Base-by-base conservation (phyloP, 2,329 filamentous ascomycete genomes). In the Mariannaea elegans region DNA sequence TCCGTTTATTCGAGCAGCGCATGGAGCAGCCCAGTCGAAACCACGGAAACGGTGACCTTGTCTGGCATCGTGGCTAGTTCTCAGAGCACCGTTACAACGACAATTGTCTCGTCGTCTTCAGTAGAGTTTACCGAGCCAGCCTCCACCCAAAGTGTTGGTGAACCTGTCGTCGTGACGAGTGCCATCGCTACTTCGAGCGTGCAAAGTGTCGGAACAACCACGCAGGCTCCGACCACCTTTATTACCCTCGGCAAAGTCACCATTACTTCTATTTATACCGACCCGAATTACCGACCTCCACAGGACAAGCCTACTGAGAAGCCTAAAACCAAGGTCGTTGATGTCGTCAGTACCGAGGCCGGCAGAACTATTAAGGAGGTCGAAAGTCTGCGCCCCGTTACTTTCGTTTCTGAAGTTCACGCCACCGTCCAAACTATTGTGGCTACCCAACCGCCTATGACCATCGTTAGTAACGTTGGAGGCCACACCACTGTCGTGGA, bases 231-330 rank as follows among this genome's bases (percentile, higher is more conserved):
- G 1, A 71, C 58, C 5, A 70, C 65, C 5, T 71, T 69, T 23
- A 65, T 71, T 31, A 63, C 59, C 9, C 64, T 69, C 14, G 68
- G 68, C 2, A 59, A 59, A 48, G 65, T 69, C 38, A 71, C 68
- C 1, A 64, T 71, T n/a, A 71, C 66, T 0, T 66, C 65, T 16
- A 50, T 64, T 4, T 68, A 64, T 16, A 70, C 68, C 4, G 14
- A 51, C 9, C 38, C 52, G 14, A 21, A 61, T 27, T 19, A 45
- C 32, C 54, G 49, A 3, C 47, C 54, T 5, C 38, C 38, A 2
- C 19, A 47, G 14, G 27, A 47, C 19, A 66, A 68, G 24, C 53
- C 54, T 2, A 58, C 48, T 7, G 14, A 32, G 32, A 61, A 54
- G 13, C 65, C 62, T 1, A 58, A 64, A 1, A 42, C 38, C 23